phyloP scores from a whole-genome alignment of 2,329 filamentous ascomycete genomes.

The Cadophora luteo-olivacea region DNA sequence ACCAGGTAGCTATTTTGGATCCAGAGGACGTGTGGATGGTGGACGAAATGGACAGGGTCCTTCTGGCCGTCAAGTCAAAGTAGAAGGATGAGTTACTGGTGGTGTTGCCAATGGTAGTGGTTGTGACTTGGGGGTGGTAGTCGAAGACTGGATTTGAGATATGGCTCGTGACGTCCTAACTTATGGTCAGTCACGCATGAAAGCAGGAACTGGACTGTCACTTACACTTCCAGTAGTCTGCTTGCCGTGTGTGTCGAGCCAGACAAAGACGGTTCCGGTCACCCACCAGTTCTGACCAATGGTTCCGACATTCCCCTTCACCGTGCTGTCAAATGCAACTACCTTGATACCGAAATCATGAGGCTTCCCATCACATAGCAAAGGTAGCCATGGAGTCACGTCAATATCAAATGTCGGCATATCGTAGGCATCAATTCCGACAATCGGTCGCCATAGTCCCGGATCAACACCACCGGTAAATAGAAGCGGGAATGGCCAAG shows the following conservation, averaged over 20 bases:
- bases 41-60: background rate
- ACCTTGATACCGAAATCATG: background rate
- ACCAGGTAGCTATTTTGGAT: background rate
- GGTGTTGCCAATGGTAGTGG: background rate
- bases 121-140: background rate
- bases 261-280: background rate
- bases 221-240: background rate
- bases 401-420: constrained; percentile 76
- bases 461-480: constrained; percentile 78
- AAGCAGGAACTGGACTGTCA: background rate
- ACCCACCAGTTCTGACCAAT: background rate
- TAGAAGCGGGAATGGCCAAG: constrained; percentile 45
- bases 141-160: background rate
- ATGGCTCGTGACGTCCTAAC: background rate
- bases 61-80: background rate
- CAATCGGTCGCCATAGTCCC: constrained; percentile 75
- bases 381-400: constrained; percentile 54
- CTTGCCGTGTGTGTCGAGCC: background rate
- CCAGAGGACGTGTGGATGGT: background rate
- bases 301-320: background rate
- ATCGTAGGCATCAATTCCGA: constrained; percentile 76
- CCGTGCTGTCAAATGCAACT: background rate
- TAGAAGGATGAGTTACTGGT: background rate
- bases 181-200: background rate
- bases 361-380: background rate